Percentiles rank a stretch among this genome's conserved stretches.
Evolutionary conservation across 148 eudicot genomes (phyloP).

Genomic region (Fagopyrum homotropicum): DNA sequence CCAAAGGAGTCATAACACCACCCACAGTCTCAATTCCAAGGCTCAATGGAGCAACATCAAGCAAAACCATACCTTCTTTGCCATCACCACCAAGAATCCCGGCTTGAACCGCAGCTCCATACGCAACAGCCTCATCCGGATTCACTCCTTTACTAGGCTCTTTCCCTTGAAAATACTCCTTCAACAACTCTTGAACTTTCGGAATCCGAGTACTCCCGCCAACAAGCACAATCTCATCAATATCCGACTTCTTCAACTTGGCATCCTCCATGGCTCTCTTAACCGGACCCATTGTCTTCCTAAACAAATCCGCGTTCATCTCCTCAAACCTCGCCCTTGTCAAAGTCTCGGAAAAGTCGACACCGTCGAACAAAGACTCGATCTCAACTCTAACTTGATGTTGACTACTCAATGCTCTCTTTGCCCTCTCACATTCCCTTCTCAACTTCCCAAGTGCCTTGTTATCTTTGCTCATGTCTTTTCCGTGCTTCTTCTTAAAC

Average conservation of each 20-base stretch:
- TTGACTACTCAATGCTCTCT: constrained; percentile 74
- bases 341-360: constrained; percentile 65
- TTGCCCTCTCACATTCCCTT: constrained; percentile 70
- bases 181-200: constrained; percentile 55
- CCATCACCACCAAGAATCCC: constrained; percentile 59
- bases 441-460: constrained; percentile 67
- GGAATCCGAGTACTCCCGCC: constrained; percentile 88
- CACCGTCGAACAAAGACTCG: constrained; percentile 60
- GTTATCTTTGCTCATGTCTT: constrained; percentile 76
- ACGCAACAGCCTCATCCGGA: constrained; percentile 77
- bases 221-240: constrained; percentile 64
- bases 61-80: constrained; percentile 25
- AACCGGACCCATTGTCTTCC: constrained; percentile 76
- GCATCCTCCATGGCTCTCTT: constrained; percentile 83
- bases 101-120: constrained; percentile 55
- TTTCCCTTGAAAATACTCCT: constrained; percentile 59
- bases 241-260: constrained; percentile 49
- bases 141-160: constrained; percentile 75
- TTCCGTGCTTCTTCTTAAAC: constrained; percentile 66
- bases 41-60: background rate
- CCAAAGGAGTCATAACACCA: background rate
- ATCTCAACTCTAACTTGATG: constrained; percentile 77
- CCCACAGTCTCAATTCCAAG: background rate
- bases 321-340: constrained; percentile 73
- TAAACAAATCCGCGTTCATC: constrained; percentile 68